phyloP scores from a whole-genome alignment of 2,329 filamentous ascomycete genomes.

The Pezicula radicicola region DNA sequence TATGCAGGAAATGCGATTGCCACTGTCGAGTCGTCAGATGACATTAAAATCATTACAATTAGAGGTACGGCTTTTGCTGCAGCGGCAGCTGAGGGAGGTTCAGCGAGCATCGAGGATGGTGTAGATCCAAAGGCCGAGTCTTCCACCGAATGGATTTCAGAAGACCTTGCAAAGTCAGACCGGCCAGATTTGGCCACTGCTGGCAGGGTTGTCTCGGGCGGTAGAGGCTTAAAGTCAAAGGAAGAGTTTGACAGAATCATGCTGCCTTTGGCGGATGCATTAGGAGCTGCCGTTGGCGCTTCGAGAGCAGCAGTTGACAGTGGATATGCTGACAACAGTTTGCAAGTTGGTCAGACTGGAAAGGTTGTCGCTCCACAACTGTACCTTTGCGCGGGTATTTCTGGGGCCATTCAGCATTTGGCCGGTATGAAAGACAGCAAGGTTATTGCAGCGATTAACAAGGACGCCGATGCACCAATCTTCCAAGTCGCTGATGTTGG shows the following conservation, averaged over 20 bases:
- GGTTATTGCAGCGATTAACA: slow-evolving; percentile 98
- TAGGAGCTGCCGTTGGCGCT: slow-evolving; percentile 94
- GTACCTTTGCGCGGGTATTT: slow-evolving; percentile 94
- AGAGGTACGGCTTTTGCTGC: slow-evolving; percentile 88
- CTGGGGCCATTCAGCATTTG: slow-evolving; percentile 95
- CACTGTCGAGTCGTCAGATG: slow-evolving; percentile 86
- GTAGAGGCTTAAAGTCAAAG: slow-evolving; percentile 94
- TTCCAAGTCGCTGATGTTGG: slow-evolving; percentile 98
- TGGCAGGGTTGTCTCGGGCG: slow-evolving; percentile 84
- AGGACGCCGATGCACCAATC: slow-evolving; percentile 93
- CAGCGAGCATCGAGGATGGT: slow-evolving; percentile 75
- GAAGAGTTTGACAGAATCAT: slow-evolving; percentile 95
- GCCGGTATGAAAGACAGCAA: slow-evolving; percentile 99
- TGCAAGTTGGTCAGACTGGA: slow-evolving; percentile 97
- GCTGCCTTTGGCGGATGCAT: slow-evolving; percentile 83
- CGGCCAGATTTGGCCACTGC: slow-evolving; percentile 92
- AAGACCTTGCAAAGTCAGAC: slow-evolving; percentile 90
- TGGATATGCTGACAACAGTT: slow-evolving; percentile 95
- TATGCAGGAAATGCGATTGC: slow-evolving; percentile 97
- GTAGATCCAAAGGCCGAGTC: slow-evolving; percentile 75
- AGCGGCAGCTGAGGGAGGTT: slow-evolving; percentile 67
- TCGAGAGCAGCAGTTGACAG: slow-evolving; percentile 94
- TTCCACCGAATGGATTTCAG: slow-evolving; percentile 85
- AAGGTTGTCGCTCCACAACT: slow-evolving; percentile 97
- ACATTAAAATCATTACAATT: slow-evolving; percentile 85